phyloP scores from a whole-genome alignment of 257 asterid genomes.

The Apocynum venetum region DNA sequence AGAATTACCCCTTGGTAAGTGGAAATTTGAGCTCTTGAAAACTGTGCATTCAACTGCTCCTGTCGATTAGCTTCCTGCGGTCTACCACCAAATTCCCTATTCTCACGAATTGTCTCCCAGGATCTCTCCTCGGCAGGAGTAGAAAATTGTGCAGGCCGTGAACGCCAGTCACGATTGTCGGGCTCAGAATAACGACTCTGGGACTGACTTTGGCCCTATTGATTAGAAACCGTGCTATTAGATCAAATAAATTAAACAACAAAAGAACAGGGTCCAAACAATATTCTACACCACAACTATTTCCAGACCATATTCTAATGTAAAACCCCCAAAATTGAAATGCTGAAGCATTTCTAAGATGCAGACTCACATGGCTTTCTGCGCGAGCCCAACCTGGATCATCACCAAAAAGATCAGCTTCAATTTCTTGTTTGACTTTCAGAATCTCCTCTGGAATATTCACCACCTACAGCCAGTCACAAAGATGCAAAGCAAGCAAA shows the following conservation, averaged over 20 bases:
- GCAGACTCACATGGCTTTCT: constrained; percentile 59
- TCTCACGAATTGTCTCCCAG: constrained; percentile 42
- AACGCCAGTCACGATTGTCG: constrained; percentile 58
- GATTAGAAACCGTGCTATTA: neutral
- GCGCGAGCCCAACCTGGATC: constrained; percentile 67
- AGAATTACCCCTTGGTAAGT: constrained; percentile 46
- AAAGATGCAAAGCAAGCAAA: neutral
- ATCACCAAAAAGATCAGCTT: constrained; percentile 68
- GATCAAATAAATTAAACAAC: neutral
- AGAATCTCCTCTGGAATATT: constrained; percentile 56
- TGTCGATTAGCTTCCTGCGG: constrained; percentile 25
- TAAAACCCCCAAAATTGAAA: neutral
- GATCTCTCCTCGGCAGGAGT: constrained; percentile 40
- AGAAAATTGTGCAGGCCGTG: constrained; percentile 40
- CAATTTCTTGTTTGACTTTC: constrained; percentile 77
- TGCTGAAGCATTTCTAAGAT: neutral
- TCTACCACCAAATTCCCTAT: constrained; percentile 38
- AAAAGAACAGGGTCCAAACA: neutral
- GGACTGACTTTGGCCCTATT: constrained; percentile 36
- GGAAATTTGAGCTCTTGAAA: constrained; percentile 47
- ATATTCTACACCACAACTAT: neutral
- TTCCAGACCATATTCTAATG: neutral
- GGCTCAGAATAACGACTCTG: constrained; percentile 59
- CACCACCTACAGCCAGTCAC: constrained; percentile 42
- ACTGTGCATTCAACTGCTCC: constrained; percentile 28